Evolutionary conservation across 2,329 filamentous ascomycete species (phyloP).

Genomic region (Aschersonia sp.): DNA sequence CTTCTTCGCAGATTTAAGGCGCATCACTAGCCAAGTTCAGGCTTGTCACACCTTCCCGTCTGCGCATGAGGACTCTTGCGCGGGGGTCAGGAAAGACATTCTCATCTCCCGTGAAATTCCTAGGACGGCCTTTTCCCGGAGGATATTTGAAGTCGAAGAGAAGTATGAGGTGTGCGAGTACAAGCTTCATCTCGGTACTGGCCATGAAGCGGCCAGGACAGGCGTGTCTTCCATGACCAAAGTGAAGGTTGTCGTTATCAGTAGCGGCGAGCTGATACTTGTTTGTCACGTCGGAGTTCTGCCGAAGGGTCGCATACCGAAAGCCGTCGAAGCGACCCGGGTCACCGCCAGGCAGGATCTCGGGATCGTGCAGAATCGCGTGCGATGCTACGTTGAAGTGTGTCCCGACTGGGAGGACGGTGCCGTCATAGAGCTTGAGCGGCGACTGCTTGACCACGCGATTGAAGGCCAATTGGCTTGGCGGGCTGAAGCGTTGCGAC

Average conservation of each 20-base stretch:
- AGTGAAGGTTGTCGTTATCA: slow-evolving; percentile 28
- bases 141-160: slow-evolving; percentile 30
- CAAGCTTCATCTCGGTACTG: slow-evolving; percentile 33
- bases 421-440: slow-evolving; percentile 2
- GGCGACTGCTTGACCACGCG: background rate
- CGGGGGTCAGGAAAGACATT: background rate
- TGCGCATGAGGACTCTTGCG: background rate
- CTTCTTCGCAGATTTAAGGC: no score
- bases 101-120: background rate
- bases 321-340: slow-evolving; percentile 27
- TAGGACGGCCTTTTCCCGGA: background rate
- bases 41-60: no score
- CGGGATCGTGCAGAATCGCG: slow-evolving; percentile 1
- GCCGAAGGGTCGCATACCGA: slow-evolving; percentile 23
- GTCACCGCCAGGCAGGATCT: slow-evolving; percentile 19
- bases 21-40: no score
- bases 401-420: slow-evolving; percentile 1
- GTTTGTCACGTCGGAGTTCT: slow-evolving; percentile 16
- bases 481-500: slow-evolving; percentile 1
- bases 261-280: slow-evolving; percentile 30
- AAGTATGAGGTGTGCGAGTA: slow-evolving; percentile 28
- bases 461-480: background rate
- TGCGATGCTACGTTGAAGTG: slow-evolving; percentile 1
- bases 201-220: slow-evolving; percentile 38
- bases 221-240: slow-evolving; percentile 37